Conservation (phyloP, 176 grass and related monocot genomes). For the Musa schizocarpa region DNA sequence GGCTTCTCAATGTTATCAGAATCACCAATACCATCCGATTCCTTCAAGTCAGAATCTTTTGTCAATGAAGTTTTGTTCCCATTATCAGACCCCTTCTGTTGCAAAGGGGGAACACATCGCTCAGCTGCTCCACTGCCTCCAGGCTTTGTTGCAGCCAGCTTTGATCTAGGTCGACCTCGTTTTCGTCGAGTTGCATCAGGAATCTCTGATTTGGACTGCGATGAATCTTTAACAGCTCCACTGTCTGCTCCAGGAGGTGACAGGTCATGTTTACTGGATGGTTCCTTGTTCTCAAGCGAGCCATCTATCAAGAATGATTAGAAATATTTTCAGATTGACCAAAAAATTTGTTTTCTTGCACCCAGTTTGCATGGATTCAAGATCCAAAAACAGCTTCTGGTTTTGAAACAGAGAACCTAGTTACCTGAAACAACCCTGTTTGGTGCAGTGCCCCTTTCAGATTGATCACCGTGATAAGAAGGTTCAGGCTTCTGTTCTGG, state of each 20-base stretch:
- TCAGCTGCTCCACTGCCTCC: background rate
- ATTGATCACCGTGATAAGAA: conserved; percentile 26
- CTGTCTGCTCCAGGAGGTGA: conserved; percentile 13
- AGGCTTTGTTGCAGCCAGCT: conserved; percentile 33
- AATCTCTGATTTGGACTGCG: conserved; percentile 16
- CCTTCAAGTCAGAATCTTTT: conserved; percentile 26
- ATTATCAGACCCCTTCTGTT: background rate
- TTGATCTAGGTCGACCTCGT: conserved; percentile 28
- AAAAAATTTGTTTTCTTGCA: background rate
- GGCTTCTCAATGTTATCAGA: conserved; percentile 17
- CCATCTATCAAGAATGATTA: background rate
- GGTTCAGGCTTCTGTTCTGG: conserved; percentile 53
- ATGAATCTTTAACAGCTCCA: conserved; percentile 18
- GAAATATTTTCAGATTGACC: background rate
- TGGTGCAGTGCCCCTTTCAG: conserved; percentile 9
- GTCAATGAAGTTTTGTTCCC: background rate
- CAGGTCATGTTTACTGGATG: conserved; percentile 19
- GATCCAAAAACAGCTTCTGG: background rate
- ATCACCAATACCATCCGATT: conserved; percentile 23
- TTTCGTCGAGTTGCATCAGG: conserved; percentile 32
- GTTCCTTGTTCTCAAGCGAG: conserved; percentile 8
- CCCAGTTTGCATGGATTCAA: background rate
- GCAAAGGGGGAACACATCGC: background rate
- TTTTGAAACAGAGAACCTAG: conserved; percentile 19
- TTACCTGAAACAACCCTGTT: conserved; percentile 26